These are phyloP conservation scores for Boletus sensibilis DNA, from an alignment of 768 basidiomycete species.

Conservation along the genomic window DNA sequence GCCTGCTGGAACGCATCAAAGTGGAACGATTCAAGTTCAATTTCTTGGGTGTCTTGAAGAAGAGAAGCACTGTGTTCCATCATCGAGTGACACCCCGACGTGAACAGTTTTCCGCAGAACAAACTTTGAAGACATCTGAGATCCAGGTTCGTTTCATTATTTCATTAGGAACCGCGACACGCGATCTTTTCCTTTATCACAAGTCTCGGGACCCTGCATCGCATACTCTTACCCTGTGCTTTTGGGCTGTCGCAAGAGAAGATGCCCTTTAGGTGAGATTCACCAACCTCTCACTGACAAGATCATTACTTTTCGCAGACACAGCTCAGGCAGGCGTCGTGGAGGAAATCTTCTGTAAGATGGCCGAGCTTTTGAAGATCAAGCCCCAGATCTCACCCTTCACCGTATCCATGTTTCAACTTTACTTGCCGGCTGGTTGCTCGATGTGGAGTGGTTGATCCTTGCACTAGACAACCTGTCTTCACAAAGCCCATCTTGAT, in stretches of 20 bases:
- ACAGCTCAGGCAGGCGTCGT: not conserved
- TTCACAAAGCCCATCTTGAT: conserved; percentile 23
- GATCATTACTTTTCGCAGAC: not conserved
- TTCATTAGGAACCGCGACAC: conserved; percentile 8
- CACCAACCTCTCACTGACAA: not conserved
- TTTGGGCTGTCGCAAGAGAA: not conserved
- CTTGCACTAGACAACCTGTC: not conserved
- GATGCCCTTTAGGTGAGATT: not conserved
- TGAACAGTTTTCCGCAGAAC: not conserved
- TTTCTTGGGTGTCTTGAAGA: not conserved
- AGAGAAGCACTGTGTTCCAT: not conserved
- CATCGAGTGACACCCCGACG: not conserved
- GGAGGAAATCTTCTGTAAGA: not conserved
- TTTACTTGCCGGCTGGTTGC: not conserved
- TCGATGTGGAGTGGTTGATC: not conserved
- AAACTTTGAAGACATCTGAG: conserved; percentile 4
- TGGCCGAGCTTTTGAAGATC: not conserved
- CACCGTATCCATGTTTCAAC: not conserved
- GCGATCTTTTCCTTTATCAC: conserved; percentile 11
- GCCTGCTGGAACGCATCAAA: not conserved
- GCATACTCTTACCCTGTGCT: not conserved
- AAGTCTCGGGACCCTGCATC: conserved; percentile 3
- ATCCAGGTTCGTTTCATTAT: conserved; percentile 14
- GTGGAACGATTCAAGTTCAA: not conserved
- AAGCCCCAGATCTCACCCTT: not conserved